These are phyloP conservation scores for Paramecium caudatum DNA, from an alignment of 73 alveolate species.

Conservation along the genomic window DNA sequence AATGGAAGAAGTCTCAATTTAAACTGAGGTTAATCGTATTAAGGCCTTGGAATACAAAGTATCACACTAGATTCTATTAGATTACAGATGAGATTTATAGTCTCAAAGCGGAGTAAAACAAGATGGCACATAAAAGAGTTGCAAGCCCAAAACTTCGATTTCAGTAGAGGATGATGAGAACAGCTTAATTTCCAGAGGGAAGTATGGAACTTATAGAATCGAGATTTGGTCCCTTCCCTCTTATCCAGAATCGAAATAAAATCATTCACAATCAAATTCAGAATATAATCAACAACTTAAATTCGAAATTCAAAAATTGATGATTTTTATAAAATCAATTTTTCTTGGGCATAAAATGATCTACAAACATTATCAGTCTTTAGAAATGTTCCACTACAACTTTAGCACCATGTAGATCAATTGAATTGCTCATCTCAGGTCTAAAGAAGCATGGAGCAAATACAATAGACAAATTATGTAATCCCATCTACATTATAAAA, in stretches of 20 bases:
- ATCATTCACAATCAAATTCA: constrained; percentile 30
- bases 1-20: not conserved
- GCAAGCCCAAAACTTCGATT: not conserved
- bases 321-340: not conserved
- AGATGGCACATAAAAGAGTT: constrained; percentile 22
- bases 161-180: constrained; percentile 21
- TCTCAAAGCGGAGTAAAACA: constrained; percentile 6
- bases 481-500: not conserved
- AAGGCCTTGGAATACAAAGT: not conserved
- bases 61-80: constrained; percentile 13
- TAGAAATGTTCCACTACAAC: not conserved
- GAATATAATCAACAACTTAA: constrained; percentile 11
- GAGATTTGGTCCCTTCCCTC: constrained; percentile 41
- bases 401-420: constrained; percentile 1
- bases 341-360: not conserved
- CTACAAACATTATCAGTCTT: not conserved
- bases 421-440: not conserved
- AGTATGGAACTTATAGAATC: not conserved
- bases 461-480: constrained; percentile 22
- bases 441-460: constrained; percentile 58
- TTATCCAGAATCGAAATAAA: constrained; percentile 21
- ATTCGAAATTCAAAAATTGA: constrained; percentile 26
- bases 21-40: constrained; percentile 4
- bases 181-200: constrained; percentile 44
- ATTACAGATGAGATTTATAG: constrained; percentile 38